A percentile compares a stretch with the other conserved stretches of the same genome.
Evolutionary conservation across 148 eudicot species (phyloP).

Genomic region (Rhododendron williamsianum): DNA sequence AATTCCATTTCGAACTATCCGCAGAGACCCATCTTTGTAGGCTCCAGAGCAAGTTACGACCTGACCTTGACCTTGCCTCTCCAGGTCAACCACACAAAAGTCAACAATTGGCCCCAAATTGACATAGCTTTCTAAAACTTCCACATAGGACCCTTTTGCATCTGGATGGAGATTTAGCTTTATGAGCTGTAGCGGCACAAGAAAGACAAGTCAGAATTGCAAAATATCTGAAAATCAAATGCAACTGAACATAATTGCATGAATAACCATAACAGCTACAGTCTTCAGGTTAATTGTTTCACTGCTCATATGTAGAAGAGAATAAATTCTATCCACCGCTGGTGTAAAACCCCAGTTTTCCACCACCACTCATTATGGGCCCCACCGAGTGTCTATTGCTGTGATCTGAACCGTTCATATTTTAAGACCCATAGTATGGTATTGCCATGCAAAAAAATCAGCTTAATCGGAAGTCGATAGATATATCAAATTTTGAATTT

Average conservation of each 20-base stretch:
- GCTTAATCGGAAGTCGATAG: no score
- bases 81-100: constrained; percentile 96
- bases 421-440: no score
- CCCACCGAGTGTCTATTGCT: no score
- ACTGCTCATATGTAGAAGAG: not conserved
- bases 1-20: constrained; percentile 92
- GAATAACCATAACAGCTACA: not conserved
- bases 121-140: constrained; percentile 84
- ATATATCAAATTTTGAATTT: no score
- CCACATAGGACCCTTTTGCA: constrained; percentile 92
- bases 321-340: no score
- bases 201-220: not conserved
- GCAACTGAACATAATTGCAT: not conserved
- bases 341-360: no score
- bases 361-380: no score
- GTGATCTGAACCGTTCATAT: no score
- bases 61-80: constrained; percentile 99
- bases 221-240: not conserved
- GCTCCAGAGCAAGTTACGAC: constrained; percentile 99
- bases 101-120: constrained; percentile 96
- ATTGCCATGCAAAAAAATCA: no score
- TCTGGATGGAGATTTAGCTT: constrained; percentile 90
- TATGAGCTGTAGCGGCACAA: constrained; percentile 58
- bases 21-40: constrained; percentile 96
- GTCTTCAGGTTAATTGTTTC: not conserved